A percentile compares a stretch with the other conserved stretches of the same genome.
Conservation (phyloP, 768 basidiomycete genomes). For the Termitomyces sp. region DNA sequence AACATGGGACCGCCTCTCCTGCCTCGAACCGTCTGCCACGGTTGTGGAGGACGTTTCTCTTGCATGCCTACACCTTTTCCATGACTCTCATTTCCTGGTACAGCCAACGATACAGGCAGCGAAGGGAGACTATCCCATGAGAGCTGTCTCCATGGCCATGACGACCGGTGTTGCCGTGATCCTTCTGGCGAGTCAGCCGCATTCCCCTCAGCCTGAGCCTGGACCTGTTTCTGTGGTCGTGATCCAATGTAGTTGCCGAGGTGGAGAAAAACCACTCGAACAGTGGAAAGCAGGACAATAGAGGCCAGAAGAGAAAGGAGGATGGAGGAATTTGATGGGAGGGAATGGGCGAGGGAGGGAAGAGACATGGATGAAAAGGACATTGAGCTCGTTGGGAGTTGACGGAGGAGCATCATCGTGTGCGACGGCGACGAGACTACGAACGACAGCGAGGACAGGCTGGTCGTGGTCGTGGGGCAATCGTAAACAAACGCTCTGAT, state of each 20-base stretch:
- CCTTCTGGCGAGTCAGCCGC: conserved; percentile 5
- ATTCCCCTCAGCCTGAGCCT: conserved; percentile 15
- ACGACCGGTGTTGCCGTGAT: conserved; percentile 13
- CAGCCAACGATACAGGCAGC: conserved; percentile 21
- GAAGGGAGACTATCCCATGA: conserved; percentile 24
- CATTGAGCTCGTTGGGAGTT: conserved; percentile 17
- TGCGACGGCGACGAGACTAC: conserved; percentile 16
- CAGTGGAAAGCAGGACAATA: conserved; percentile 21
- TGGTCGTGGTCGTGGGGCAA: conserved; percentile 19
- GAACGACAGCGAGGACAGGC: conserved; percentile 16
- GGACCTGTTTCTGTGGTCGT: conserved; percentile 7
- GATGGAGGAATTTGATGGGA: conserved; percentile 22
- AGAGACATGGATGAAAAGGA: conserved; percentile 12
- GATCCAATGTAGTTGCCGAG: conserved; percentile 11
- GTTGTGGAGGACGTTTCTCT: conserved; percentile 15
- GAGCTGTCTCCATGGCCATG: conserved; percentile 21
- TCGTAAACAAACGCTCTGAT: conserved; percentile 1
- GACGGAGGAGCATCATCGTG: conserved; percentile 22
- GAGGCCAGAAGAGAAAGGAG: conserved; percentile 24
- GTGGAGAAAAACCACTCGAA: conserved; percentile 17
- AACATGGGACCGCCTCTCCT: conserved; percentile 22
- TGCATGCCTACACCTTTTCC: conserved; percentile 22
- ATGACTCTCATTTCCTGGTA: conserved; percentile 10
- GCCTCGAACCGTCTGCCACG: conserved; percentile 13
- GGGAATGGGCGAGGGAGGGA: conserved; percentile 12